A percentile compares a stretch with the other conserved stretches of the same genome.
phyloP scores from a whole-genome alignment of 768 basidiomycete genomes.

The Amanita pallidorosea region DNA sequence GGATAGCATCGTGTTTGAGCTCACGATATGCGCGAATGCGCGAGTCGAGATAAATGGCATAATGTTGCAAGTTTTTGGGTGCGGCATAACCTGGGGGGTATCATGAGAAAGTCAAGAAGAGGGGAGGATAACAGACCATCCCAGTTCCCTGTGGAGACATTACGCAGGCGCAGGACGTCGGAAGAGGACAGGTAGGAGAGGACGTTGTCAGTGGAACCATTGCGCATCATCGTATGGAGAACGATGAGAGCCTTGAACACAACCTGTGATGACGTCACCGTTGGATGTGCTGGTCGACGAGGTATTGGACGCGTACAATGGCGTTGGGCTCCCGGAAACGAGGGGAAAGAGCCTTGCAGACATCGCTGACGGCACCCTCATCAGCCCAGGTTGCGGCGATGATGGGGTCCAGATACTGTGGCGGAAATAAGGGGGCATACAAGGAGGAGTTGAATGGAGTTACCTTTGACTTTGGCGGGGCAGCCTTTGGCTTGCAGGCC shows the following conservation, averaged over 20 bases:
- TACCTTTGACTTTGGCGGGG: conserved; percentile 93
- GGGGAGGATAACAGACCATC: conserved; percentile 48
- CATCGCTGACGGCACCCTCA: conserved; percentile 87
- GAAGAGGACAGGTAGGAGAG: conserved; percentile 72
- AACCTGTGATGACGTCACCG: conserved; percentile 40
- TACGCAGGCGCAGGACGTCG: conserved; percentile 73
- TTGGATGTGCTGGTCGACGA: background rate
- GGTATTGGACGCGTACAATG: conserved; percentile 42
- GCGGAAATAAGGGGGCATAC: conserved; percentile 5
- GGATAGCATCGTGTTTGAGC: conserved; percentile 88
- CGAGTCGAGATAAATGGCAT: conserved; percentile 81
- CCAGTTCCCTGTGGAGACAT: conserved; percentile 77
- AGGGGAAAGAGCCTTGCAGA: conserved; percentile 79
- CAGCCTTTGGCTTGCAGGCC: conserved; percentile 96
- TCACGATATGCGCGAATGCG: conserved; percentile 84
- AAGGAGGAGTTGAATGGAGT: conserved; percentile 4
- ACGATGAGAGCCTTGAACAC: conserved; percentile 98
- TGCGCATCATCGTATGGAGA: conserved; percentile 92
- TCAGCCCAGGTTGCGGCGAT: conserved; percentile 96
- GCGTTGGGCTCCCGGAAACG: conserved; percentile 87
- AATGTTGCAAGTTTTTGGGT: conserved; percentile 78
- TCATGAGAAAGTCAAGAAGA: background rate
- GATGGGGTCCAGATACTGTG: conserved; percentile 91
- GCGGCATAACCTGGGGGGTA: conserved; percentile 60
- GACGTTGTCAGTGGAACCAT: conserved; percentile 92